Conservation (phyloP, 1,284 basidiomycete species). For the Trametes hirsuta region DNA sequence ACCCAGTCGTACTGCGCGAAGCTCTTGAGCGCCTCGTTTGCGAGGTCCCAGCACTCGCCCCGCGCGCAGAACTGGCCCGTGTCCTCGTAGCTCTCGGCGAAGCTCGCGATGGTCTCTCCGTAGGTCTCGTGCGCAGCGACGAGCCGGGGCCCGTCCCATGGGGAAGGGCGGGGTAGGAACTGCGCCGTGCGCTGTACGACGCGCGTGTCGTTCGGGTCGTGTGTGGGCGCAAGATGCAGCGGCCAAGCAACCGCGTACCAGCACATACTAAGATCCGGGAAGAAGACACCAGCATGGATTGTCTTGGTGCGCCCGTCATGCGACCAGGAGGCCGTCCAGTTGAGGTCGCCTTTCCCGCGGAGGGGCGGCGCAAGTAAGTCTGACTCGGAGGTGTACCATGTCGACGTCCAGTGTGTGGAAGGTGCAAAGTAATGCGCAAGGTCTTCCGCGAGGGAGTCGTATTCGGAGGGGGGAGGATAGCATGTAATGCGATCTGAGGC, state of each 20-base stretch:
- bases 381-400: constrained; percentile 44
- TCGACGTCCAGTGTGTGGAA: constrained; percentile 42
- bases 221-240: constrained; percentile 29
- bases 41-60: constrained; percentile 66
- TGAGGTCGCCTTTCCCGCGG: constrained; percentile 33
- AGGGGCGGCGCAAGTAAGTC: constrained; percentile 42
- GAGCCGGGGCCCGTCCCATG: constrained; percentile 40
- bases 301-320: constrained; percentile 39
- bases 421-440: constrained; percentile 49
- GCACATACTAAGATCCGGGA: constrained; percentile 52
- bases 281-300: constrained; percentile 42
- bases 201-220: constrained; percentile 38
- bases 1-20: constrained; percentile 47
- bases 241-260: constrained; percentile 49
- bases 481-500: constrained; percentile 26
- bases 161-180: constrained; percentile 44
- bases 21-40: constrained; percentile 51
- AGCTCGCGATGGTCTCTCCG: constrained; percentile 51
- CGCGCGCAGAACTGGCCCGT: constrained; percentile 49
- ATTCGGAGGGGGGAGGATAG: constrained; percentile 36
- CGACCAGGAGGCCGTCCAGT: constrained; percentile 34
- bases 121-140: constrained; percentile 50
- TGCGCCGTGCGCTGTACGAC: constrained; percentile 39
- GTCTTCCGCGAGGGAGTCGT: constrained; percentile 41
- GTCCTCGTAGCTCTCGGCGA: constrained; percentile 50